Percentiles rank a stretch among this genome's conserved stretches.
Evolutionary conservation across 768 basidiomycete species (phyloP).

Genomic region (Lentinus brumalis): DNA sequence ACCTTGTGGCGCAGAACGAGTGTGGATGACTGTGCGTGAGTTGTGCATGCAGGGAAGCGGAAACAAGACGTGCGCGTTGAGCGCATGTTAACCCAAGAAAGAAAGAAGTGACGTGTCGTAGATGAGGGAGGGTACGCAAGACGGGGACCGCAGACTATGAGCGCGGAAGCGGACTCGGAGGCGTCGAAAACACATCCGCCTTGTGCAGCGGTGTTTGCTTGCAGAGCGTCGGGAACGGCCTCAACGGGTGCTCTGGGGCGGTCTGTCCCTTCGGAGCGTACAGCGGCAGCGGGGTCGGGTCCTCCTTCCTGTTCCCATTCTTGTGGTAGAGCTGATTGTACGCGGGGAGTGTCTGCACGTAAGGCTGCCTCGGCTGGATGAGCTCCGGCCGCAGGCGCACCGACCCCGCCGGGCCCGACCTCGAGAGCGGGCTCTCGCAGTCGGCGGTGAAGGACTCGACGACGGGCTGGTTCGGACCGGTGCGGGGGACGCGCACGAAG

Average conservation of each 20-base stretch:
- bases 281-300: constrained; percentile 53
- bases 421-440: constrained; percentile 46
- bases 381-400: not conserved
- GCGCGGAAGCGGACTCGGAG: not conserved
- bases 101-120: too few relatives aligned
- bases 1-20: too few relatives aligned
- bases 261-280: constrained; percentile 23
- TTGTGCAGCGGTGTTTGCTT: constrained; percentile 11
- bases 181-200: not conserved
- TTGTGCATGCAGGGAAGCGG: too few relatives aligned
- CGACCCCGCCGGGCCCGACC: constrained; percentile 8
- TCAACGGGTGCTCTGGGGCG: constrained; percentile 1
- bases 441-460: constrained; percentile 45
- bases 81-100: too few relatives aligned
- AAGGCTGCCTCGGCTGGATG: constrained; percentile 19
- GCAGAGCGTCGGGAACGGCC: constrained; percentile 1
- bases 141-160: not conserved
- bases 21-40: too few relatives aligned
- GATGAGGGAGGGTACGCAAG: too few relatives aligned
- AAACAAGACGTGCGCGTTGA: too few relatives aligned
- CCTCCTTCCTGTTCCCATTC: constrained; percentile 74
- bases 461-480: not conserved
- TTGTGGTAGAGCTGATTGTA: constrained; percentile 79
- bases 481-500: constrained; percentile 22
- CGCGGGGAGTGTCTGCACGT: constrained; percentile 53